phyloP scores from a whole-genome alignment of 1,139 yeast species.

The Sporopachydermia cereana region DNA sequence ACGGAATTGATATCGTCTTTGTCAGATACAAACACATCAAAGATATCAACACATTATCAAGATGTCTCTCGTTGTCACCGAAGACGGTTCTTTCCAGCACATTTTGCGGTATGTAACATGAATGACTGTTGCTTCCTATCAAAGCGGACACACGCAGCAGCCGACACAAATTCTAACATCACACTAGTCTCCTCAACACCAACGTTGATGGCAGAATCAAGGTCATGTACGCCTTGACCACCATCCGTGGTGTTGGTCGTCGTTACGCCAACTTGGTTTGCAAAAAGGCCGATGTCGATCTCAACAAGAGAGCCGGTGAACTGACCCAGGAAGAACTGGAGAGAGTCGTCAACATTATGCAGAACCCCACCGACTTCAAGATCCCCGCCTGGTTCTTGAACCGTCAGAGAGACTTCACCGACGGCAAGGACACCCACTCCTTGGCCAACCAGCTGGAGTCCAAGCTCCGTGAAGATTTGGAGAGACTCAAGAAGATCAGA shows the following conservation, averaged over 20 bases:
- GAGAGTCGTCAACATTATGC: constrained; percentile 99
- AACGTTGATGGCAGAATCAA: constrained; percentile 99
- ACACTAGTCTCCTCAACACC: constrained; percentile 90
- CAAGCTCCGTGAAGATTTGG: constrained; percentile 99
- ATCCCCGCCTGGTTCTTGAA: constrained; percentile 99
- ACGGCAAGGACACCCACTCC: constrained; percentile 98
- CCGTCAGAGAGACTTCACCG: constrained; percentile 98
- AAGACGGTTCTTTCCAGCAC: constrained; percentile 99
- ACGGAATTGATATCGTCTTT: no score
- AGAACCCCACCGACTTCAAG: constrained; percentile 99
- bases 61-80: constrained; percentile 97
- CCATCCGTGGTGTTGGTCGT: constrained; percentile 99
- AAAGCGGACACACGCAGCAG: constrained; percentile 3
- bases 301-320: constrained; percentile 99
- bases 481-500: constrained; percentile 99
- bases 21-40: no score
- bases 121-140: not conserved
- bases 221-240: constrained; percentile 99
- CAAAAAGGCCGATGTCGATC: constrained; percentile 99
- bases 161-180: constrained; percentile 19
- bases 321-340: constrained; percentile 99
- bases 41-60: no score
- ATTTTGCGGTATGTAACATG: constrained; percentile 86
- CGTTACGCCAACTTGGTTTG: constrained; percentile 99
- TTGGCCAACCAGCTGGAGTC: constrained; percentile 98